Evolutionary conservation across 257 asterid genomes (phyloP).

Genomic region (Solanum megistacrolobum): DNA sequence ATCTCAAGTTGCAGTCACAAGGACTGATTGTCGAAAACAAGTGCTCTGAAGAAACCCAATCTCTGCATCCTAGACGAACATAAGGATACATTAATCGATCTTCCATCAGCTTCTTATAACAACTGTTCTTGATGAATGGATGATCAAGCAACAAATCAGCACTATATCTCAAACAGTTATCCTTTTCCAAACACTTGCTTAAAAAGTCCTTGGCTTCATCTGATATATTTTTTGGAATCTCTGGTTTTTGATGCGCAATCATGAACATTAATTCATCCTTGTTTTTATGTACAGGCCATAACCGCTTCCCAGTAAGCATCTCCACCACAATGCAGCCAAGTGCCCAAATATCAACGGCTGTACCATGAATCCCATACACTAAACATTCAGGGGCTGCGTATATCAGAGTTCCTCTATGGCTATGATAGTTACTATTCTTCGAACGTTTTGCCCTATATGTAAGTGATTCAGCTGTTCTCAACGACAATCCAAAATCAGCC

Average conservation of each 20-base stretch:
- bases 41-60: neutral
- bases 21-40: neutral
- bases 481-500: neutral
- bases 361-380: neutral
- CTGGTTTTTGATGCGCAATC: neutral
- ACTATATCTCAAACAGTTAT: neutral
- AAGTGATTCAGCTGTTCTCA: neutral
- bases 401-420: neutral
- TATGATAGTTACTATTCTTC: neutral
- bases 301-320: neutral
- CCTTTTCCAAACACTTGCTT: neutral
- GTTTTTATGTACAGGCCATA: neutral
- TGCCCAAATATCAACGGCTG: neutral
- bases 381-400: slow-evolving; percentile 1
- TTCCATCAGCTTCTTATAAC: neutral
- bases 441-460: neutral
- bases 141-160: neutral
- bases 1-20: neutral
- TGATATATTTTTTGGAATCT: neutral
- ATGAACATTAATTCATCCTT: neutral
- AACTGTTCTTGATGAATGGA: neutral
- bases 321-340: neutral
- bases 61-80: neutral
- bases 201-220: neutral
- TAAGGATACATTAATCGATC: neutral